Evolutionary conservation across 345 rosid genomes (phyloP).

Genomic region (Erysimum cheiranthoides): DNA sequence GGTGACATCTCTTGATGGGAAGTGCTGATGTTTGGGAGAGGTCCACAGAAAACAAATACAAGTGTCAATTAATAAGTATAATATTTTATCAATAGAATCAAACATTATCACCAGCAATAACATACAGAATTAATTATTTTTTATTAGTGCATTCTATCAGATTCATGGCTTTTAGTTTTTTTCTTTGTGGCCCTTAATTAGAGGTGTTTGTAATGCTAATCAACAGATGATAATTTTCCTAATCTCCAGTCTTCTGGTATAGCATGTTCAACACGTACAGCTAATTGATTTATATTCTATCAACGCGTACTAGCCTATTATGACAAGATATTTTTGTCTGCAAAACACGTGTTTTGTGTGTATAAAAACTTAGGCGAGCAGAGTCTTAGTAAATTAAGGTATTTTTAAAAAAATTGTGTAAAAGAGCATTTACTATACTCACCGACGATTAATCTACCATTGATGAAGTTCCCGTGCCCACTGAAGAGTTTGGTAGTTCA

Average conservation of each 20-base stretch:
- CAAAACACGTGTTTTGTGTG: conserved; percentile 24
- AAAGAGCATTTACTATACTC: no score
- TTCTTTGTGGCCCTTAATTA: not conserved
- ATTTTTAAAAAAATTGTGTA: no score
- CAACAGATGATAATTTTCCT: not conserved
- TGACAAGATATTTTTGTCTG: not conserved
- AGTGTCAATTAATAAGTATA: not conserved
- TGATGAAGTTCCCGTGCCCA: no score
- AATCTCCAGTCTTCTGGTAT: not conserved
- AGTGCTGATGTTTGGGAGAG: conserved; percentile 31
- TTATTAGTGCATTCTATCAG: no score
- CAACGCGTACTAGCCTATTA: conserved; percentile 19
- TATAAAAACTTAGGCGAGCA: not conserved
- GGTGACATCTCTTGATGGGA: conserved; percentile 39
- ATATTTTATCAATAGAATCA: not conserved
- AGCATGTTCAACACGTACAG: conserved; percentile 3
- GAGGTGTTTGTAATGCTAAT: not conserved
- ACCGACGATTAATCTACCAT: no score
- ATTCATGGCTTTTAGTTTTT: not conserved
- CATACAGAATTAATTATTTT: no score
- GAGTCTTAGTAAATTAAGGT: no score
- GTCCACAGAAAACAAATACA: conserved; percentile 7
- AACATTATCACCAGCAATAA: not conserved
- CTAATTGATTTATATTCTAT: not conserved
- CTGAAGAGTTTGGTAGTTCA: no score